Percentiles rank a stretch among this genome's conserved stretches.
Conservation (phyloP, 1,139 yeast genomes). For the Suhomyces bolitotheri region DNA sequence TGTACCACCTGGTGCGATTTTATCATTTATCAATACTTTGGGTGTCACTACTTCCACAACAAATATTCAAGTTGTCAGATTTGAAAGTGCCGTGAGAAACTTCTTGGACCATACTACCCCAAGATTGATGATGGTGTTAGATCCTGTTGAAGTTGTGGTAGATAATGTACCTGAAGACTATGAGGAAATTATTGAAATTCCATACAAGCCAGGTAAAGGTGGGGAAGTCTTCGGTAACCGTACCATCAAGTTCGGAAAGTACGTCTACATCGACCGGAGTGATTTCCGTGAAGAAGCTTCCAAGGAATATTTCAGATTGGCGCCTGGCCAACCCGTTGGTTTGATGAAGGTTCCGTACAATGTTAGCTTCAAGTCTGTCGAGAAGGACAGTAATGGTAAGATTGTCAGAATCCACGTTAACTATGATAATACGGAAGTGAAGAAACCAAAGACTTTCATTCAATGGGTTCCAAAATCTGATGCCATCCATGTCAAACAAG, state of each 20-base stretch:
- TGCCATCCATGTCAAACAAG: conserved; percentile 63
- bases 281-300: conserved; percentile 70
- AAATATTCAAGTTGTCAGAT: conserved; percentile 84
- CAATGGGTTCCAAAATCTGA: conserved; percentile 90
- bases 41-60: conserved; percentile 96
- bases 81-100: conserved; percentile 85
- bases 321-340: conserved; percentile 96
- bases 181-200: conserved; percentile 69
- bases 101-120: conserved; percentile 92
- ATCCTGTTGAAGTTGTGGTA: conserved; percentile 80
- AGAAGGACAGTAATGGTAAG: conserved; percentile 62
- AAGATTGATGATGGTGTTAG: conserved; percentile 88
- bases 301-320: conserved; percentile 79
- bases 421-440: conserved; percentile 65
- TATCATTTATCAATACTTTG: conserved; percentile 87
- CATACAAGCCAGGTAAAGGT: conserved; percentile 84
- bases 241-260: conserved; percentile 72
- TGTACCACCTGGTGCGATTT: conserved; percentile 98
- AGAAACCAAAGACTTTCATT: conserved; percentile 86
- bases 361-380: conserved; percentile 69
- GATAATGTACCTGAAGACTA: conserved; percentile 80
- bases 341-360: conserved; percentile 87
- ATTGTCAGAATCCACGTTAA: conserved; percentile 73
- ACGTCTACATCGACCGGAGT: conserved; percentile 77
- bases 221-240: conserved; percentile 57